Percentiles rank a stretch among this genome's conserved stretches.
Evolutionary conservation across 2,329 filamentous ascomycete species (phyloP).

Genomic region (Chrysoporthe cubensis): DNA sequence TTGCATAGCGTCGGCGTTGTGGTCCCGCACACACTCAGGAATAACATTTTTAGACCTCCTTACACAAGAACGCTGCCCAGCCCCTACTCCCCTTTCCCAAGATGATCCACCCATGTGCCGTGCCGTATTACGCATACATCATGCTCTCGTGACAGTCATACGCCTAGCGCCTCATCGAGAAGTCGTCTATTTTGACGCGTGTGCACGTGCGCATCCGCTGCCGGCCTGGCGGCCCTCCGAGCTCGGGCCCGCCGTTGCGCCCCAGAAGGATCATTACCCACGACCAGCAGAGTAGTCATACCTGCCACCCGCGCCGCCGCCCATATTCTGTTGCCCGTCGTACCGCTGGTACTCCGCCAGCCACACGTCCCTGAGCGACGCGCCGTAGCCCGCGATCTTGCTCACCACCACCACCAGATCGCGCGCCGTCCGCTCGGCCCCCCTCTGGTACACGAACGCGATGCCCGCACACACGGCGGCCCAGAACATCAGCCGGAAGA

Average conservation of each 20-base stretch:
- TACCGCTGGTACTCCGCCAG: slow-evolving; percentile 60
- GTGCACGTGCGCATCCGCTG: neutral
- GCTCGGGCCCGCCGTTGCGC: neutral
- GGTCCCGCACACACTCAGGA: slow-evolving; percentile 27
- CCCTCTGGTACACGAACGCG: slow-evolving; percentile 66
- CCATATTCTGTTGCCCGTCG: slow-evolving; percentile 50
- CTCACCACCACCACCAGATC: slow-evolving; percentile 56
- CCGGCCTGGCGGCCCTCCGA: slow-evolving; percentile 15
- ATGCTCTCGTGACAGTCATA: slow-evolving; percentile 19
- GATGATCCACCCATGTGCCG: neutral
- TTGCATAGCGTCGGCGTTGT: slow-evolving; percentile 48
- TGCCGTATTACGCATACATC: slow-evolving; percentile 6
- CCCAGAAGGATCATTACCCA: slow-evolving; percentile 4
- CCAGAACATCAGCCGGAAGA: slow-evolving; percentile 68
- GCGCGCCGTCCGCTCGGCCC: slow-evolving; percentile 64
- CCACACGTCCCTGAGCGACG: slow-evolving; percentile 59
- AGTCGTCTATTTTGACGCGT: neutral
- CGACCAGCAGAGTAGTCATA: slow-evolving; percentile 2
- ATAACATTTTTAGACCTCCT: slow-evolving; percentile 16
- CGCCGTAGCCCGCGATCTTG: slow-evolving; percentile 50
- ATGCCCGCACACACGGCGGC: slow-evolving; percentile 57
- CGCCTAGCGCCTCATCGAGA: slow-evolving; percentile 7
- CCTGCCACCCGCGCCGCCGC: slow-evolving; percentile 25
- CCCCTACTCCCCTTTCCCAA: neutral
- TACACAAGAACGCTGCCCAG: slow-evolving; percentile 7